Percentiles rank a stretch among this genome's conserved stretches.
Evolutionary conservation across 306 rosid genomes (phyloP).

Genomic region (Castanea crenata): DNA sequence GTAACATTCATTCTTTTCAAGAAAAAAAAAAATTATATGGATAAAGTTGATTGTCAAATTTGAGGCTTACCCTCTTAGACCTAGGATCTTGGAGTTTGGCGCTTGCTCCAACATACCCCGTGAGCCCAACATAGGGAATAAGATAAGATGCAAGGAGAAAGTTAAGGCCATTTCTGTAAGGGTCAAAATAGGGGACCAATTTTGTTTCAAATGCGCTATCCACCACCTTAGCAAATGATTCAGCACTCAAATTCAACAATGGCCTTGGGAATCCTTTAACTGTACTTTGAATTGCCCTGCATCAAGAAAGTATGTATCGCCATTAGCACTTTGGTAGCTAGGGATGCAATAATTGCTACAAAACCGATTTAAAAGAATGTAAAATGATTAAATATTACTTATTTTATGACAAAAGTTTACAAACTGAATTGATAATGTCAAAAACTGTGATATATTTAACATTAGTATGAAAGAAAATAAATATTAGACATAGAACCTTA

Average conservation of each 20-base stretch:
- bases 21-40: too few relatives aligned
- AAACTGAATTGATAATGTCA: too few relatives aligned
- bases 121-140: conserved; percentile 86
- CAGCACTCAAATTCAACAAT: conserved; percentile 48
- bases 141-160: conserved; percentile 71
- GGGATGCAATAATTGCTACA: too few relatives aligned
- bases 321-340: too few relatives aligned
- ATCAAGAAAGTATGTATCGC: not conserved
- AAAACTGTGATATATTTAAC: too few relatives aligned
- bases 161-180: conserved; percentile 59
- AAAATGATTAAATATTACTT: too few relatives aligned
- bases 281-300: conserved; percentile 56
- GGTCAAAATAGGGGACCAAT: conserved; percentile 65
- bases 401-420: too few relatives aligned
- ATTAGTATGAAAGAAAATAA: not conserved
- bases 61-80: conserved; percentile 38
- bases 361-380: too few relatives aligned
- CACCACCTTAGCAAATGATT: conserved; percentile 48
- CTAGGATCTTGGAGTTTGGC: conserved; percentile 41
- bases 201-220: conserved; percentile 48
- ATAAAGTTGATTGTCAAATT: not conserved
- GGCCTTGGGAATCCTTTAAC: conserved; percentile 84
- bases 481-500: conserved; percentile 43
- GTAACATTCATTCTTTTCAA: not conserved
- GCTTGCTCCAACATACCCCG: conserved; percentile 83